These are phyloP conservation scores for Xanthoceras sorbifolium DNA, from an alignment of 345 rosid species.

Conservation along the genomic window DNA sequence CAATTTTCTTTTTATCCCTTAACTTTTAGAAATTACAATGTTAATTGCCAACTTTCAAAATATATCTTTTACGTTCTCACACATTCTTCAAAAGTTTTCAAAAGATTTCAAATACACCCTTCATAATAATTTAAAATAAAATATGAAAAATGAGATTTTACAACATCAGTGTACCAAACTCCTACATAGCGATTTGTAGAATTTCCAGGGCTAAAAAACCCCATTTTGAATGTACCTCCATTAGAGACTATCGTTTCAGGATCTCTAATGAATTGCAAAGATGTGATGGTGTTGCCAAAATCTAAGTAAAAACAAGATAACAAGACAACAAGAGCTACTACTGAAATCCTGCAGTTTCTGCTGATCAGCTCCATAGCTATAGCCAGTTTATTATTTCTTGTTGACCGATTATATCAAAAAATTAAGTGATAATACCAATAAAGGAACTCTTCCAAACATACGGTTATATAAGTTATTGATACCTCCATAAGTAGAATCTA, in stretches of 20 bases:
- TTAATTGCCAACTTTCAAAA: too few species aligned
- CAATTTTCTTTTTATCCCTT: too few species aligned
- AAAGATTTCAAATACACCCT: too few species aligned
- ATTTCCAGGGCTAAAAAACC: neutral
- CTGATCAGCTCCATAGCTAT: neutral
- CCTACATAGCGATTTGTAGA: constrained; percentile 34
- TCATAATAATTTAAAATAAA: too few species aligned
- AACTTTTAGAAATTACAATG: too few species aligned
- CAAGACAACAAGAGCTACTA: neutral
- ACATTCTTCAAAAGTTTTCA: too few species aligned
- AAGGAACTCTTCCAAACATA: too few species aligned
- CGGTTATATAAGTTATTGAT: too few species aligned
- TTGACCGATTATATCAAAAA: neutral
- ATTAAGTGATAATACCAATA: too few species aligned
- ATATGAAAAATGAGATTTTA: too few species aligned
- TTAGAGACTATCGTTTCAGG: neutral
- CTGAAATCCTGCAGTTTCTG: neutral
- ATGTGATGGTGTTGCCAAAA: neutral
- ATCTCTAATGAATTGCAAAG: neutral
- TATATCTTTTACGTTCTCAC: too few species aligned
- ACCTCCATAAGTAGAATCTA: too few species aligned
- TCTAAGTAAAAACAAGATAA: neutral
- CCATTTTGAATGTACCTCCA: neutral
- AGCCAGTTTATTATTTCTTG: neutral
- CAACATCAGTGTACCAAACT: constrained; percentile 35